Conservation (phyloP, 2,329 filamentous ascomycete genomes). For the Alternaria angustiovoidea region DNA sequence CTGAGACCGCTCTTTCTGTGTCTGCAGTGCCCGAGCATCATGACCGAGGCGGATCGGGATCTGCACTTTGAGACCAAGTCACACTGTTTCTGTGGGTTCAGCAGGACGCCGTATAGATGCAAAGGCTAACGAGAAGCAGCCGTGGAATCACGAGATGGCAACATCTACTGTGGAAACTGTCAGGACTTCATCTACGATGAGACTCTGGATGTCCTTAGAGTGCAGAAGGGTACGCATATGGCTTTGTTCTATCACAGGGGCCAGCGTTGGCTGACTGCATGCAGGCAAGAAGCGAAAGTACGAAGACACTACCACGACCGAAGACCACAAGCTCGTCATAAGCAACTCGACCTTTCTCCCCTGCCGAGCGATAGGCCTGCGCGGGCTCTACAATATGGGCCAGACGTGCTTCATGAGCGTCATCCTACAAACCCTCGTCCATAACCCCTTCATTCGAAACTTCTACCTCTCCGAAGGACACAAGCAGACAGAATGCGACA, state of each 20-base stretch:
- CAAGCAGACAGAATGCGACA: conserved; percentile 74
- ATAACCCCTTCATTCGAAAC: conserved; percentile 89
- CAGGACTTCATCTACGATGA: conserved; percentile 85
- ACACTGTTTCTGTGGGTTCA: conserved; percentile 73
- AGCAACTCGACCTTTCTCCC: conserved; percentile 80
- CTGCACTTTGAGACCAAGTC: conserved; percentile 73
- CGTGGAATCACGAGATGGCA: conserved; percentile 78
- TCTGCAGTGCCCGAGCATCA: conserved; percentile 71
- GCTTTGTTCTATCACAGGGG: neutral
- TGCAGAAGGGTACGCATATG: conserved; percentile 68
- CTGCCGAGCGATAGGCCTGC: conserved; percentile 85
- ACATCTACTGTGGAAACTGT: conserved; percentile 82
- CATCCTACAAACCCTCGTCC: conserved; percentile 89
- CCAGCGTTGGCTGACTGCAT: conserved; percentile 33
- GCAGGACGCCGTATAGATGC: neutral
- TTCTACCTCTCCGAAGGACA: conserved; percentile 94
- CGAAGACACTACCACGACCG: conserved; percentile 68
- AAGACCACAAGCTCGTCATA: conserved; percentile 79
- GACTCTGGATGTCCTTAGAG: conserved; percentile 76
- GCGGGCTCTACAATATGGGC: conserved; percentile 97
- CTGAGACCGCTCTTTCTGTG: conserved; percentile 65
- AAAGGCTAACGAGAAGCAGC: conserved; percentile 59
- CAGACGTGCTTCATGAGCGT: conserved; percentile 99
- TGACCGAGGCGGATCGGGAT: conserved; percentile 70
- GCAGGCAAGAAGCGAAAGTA: conserved; percentile 75